Percentiles rank a stretch among this genome's conserved stretches.
Evolutionary conservation across 2,329 filamentous ascomycete genomes (phyloP).

Genomic region (Aureobasidium sp.): DNA sequence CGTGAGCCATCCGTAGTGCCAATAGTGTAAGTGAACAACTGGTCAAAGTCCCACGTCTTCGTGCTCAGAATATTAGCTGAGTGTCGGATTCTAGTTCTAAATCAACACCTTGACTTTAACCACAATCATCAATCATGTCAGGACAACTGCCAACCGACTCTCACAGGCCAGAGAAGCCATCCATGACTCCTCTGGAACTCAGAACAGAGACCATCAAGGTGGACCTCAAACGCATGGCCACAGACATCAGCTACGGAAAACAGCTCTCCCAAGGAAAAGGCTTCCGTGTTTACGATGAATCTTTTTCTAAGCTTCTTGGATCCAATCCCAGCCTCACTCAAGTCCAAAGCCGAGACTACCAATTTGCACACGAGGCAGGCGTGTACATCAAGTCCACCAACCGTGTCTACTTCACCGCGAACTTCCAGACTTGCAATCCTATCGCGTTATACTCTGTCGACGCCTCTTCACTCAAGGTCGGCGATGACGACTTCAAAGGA

Average conservation of each 20-base stretch:
- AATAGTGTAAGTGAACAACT: background rate
- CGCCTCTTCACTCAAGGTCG: conserved; percentile 18
- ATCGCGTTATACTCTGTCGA: conserved; percentile 22
- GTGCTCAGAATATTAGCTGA: background rate
- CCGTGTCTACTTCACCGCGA: conserved; percentile 31
- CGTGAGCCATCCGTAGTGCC: background rate
- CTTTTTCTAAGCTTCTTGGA: conserved; percentile 3
- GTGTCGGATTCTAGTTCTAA: background rate
- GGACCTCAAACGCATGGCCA: conserved; percentile 13
- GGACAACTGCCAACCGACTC: background rate
- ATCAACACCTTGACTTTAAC: background rate
- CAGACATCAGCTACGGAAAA: conserved; percentile 4
- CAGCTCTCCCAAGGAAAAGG: background rate
- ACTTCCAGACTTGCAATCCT: conserved; percentile 22
- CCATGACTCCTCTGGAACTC: background rate
- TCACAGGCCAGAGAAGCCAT: background rate
- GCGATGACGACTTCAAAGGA: conserved; percentile 5
- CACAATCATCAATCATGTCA: background rate
- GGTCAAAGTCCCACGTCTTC: no score
- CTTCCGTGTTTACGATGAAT: conserved; percentile 8
- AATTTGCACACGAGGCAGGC: conserved; percentile 28
- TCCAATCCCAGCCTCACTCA: background rate
- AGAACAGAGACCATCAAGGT: background rate
- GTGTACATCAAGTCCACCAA: conserved; percentile 20
- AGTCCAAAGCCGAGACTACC: conserved; percentile 13